Conservation (phyloP, 306 rosid genomes). For the Lupinus albus region DNA sequence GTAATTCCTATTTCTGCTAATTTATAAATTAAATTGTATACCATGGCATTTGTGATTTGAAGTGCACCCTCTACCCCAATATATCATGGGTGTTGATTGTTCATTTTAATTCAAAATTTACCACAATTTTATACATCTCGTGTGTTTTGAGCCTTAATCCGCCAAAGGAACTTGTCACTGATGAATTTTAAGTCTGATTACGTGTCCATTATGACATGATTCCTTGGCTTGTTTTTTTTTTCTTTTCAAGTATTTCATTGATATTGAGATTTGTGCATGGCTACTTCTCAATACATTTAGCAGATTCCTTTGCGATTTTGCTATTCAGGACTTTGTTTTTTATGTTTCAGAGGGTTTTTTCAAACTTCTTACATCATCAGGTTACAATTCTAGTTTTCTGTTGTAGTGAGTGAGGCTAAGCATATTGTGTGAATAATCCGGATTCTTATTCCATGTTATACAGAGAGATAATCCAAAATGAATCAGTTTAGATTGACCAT, state of each 20-base stretch:
- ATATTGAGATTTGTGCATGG: not conserved
- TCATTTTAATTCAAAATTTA: not conserved
- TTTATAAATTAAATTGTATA: slow-evolving; percentile 7
- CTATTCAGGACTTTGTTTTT: not conserved
- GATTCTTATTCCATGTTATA: not conserved
- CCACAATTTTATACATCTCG: too few species aligned
- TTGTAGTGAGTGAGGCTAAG: not conserved
- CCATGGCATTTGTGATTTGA: slow-evolving; percentile 9
- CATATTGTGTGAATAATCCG: not conserved
- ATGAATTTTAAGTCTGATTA: too few species aligned
- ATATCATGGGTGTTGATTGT: not conserved
- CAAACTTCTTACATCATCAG: not conserved
- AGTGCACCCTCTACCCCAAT: not conserved
- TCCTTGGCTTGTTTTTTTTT: too few species aligned
- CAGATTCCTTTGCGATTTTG: not conserved
- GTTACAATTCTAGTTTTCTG: too few species aligned
- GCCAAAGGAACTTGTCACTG: too few species aligned
- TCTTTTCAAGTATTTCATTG: too few species aligned
- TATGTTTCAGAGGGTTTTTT: not conserved
- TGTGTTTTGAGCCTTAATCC: too few species aligned
- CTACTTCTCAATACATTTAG: not conserved
- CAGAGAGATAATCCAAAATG: too few species aligned
- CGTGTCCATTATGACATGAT: too few species aligned
- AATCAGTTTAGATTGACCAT: too few species aligned
- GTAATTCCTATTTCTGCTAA: slow-evolving; percentile 16